Base-by-base conservation (phyloP, 371 early-diverging fungal species). In the Mortierella sp. region DNA sequence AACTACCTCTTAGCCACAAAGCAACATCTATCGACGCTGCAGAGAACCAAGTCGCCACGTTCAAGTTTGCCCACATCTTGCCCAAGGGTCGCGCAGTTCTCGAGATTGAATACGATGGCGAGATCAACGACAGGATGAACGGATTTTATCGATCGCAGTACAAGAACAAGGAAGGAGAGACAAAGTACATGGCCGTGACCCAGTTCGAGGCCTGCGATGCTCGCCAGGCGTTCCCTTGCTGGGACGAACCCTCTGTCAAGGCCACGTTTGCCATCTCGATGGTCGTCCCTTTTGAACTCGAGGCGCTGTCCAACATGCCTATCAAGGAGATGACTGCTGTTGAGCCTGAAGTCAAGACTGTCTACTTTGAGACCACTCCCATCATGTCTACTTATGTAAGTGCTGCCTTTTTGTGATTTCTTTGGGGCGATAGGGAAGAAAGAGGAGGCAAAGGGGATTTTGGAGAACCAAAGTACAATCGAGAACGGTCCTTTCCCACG, bases 181-280 rank as follows among this genome's bases (percentile, higher is more conserved):
- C 89, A 70, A 91, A 91, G 86, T 86, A 90, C 79, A 90, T 97
- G 90, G 94, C 92, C 13, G 93, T 93, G 24, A 98, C 98, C 3
- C 98, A 98, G 86, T 98, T 98, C 88, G 97, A 98, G 87, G 92
- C 98, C 10, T 95, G 97, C 8, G 94, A 94, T 87, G 96, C 96
- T 26, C 92, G 98, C 69, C 90, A 94, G 44, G 95, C 95, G 3
- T 95, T 98, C 87, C 98, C 99, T 13, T 98, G 96, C 88, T 98
- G 96, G 94, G 95, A 97, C 84, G 96, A 97, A 88, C 97, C 96
- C 28, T 91, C 94, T 48, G 82, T 92, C 80, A 96, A 98, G 89
- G 98, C 99, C 21, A 95, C 95, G 8, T 98, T 98, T 85, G 93
- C 93, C 54, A 90, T 97, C 69, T 92, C 91, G 16, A 87, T 98